Evolutionary conservation across 2,329 filamentous ascomycete species (phyloP).

Genomic region (Didymella pinodella): DNA sequence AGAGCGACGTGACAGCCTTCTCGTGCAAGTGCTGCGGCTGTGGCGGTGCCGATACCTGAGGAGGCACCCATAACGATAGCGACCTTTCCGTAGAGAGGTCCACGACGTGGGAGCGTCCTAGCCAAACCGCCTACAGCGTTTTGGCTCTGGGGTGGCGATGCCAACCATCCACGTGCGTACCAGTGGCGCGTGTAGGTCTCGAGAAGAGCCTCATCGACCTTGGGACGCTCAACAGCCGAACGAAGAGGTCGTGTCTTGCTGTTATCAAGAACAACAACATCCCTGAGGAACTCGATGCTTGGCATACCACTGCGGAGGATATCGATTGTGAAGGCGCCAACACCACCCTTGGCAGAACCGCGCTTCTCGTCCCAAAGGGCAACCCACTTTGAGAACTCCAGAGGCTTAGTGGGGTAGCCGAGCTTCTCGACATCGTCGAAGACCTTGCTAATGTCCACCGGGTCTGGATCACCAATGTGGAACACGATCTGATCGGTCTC

Average conservation of each 20-base stretch:
- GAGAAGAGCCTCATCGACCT: conserved; percentile 73
- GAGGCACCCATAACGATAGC: conserved; percentile 82
- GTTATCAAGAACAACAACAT: conserved; percentile 77
- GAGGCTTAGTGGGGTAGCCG: conserved; percentile 72
- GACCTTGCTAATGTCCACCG: conserved; percentile 70
- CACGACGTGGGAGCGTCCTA: conserved; percentile 57
- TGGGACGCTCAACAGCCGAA: conserved; percentile 68
- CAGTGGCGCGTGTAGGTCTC: conserved; percentile 82
- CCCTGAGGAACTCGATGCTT: conserved; percentile 72
- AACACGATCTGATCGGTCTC: conserved; percentile 71
- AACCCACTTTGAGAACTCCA: conserved; percentile 78
- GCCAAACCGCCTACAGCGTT: conserved; percentile 56
- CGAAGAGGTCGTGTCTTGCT: conserved; percentile 69
- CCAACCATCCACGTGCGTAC: conserved; percentile 80
- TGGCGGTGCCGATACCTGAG: conserved; percentile 79
- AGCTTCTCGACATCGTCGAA: conserved; percentile 71
- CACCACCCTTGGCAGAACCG: conserved; percentile 68
- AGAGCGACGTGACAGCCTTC: conserved; percentile 77
- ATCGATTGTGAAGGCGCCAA: conserved; percentile 78
- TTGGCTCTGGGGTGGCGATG: conserved; percentile 65
- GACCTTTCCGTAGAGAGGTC: conserved; percentile 72
- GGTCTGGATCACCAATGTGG: conserved; percentile 76
- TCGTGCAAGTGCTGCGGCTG: conserved; percentile 71
- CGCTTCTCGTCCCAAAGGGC: conserved; percentile 75
- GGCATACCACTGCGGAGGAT: conserved; percentile 85